Base-by-base conservation (phyloP, 345 rosid genomes). In the Cardamine occulta region DNA sequence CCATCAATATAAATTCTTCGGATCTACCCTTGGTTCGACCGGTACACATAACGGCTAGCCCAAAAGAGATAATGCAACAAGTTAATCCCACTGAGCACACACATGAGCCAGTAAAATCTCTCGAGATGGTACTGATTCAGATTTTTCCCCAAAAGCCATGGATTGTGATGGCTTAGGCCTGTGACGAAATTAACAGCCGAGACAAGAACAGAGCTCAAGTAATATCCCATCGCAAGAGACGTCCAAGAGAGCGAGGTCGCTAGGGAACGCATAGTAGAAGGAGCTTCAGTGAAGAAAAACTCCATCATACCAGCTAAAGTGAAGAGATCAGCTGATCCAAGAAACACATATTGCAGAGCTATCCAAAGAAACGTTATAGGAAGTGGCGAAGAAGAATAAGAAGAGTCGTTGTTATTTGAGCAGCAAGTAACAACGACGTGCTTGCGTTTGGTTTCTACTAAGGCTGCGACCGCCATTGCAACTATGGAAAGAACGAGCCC, bases 271-370 rank as follows among this genome's bases (percentile, higher is more conserved):
- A 89, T 93, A 67, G 89, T 82, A 21, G 70, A 61, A 13, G 96
- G 94, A 34, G 96, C 92, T 73, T 89, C 97, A 0, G 94, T 88
- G 86, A 93, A 93, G 88, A 91, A 89, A 78, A 91, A 87, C 26
- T 93, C 97, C 96, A 93, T 86, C 97, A 87, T 86, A 17, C 96
- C 98, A 0, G 97, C 95, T 68, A 91, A 80, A 11, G 90, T 88
- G 86, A 93, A 91, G 32, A 93, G 86, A 79, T 93, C 98, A 8
- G 97, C 98, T n/a, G 98, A 91, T 70, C 98, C 96, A 13, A 93
- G 93, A 80, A 93, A 89, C 83, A 93, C 68, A 74, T 89, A 91
- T 70, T 91, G 98, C 73, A 89, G 63, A 26, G 96, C 90, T 17
- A 93, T 73, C 98, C 98, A 91, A 9, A 93, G 85, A 86, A 91